Conservation (phyloP, 768 basidiomycete genomes). For the Lentinula boryana region DNA sequence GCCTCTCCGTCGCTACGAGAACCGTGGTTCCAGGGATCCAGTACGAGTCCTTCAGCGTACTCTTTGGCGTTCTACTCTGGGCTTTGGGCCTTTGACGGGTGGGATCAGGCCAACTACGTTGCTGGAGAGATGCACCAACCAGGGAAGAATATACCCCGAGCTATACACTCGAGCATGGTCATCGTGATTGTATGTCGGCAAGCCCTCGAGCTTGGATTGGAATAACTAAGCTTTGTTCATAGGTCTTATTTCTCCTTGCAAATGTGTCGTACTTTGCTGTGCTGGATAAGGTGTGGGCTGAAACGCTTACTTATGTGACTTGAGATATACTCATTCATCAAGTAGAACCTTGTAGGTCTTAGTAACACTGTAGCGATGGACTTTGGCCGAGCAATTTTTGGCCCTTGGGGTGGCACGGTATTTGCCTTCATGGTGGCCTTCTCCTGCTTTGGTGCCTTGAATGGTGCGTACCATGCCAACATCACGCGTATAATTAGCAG, state of each 20-base stretch:
- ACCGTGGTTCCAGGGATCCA: conserved; percentile 69
- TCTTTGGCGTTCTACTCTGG: conserved; percentile 95
- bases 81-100: conserved; percentile 94
- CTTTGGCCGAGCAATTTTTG: conserved; percentile 84
- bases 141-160: conserved; percentile 80
- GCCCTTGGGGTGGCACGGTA: conserved; percentile 76
- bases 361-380: conserved; percentile 90
- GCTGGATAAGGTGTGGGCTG: conserved; percentile 61
- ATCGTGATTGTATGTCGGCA: conserved; percentile 58
- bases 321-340: conserved; percentile 2
- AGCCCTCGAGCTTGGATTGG: background rate
- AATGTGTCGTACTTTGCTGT: conserved; percentile 93
- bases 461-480: conserved; percentile 43
- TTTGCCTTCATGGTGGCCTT: conserved; percentile 92
- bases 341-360: conserved; percentile 54
- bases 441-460: conserved; percentile 93
- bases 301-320: background rate
- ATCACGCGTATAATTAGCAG: conserved; percentile 3
- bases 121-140: conserved; percentile 83
- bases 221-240: conserved; percentile 6
- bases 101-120: conserved; percentile 91
- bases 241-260: conserved; percentile 74
- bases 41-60: conserved; percentile 75
- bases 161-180: conserved; percentile 87
- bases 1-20: conserved; percentile 62